Conservation (phyloP, 2,329 filamentous ascomycete species). For the Neopestalotiopsis clavispora region DNA sequence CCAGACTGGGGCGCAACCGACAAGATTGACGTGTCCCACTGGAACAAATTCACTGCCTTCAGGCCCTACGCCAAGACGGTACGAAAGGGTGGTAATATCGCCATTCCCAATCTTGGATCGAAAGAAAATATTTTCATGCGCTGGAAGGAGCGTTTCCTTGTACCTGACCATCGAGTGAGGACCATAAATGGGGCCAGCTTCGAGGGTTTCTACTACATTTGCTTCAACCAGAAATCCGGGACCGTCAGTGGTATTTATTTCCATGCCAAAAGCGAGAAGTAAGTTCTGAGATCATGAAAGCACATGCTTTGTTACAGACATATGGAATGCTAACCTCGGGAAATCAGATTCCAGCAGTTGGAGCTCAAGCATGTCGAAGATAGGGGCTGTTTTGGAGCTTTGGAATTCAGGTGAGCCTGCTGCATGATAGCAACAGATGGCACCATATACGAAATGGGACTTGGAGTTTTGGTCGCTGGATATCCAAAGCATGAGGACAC, state of each 20-base stretch:
- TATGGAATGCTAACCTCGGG: neutral
- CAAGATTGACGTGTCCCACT: slow-evolving; percentile 91
- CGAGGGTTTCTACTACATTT: slow-evolving; percentile 99
- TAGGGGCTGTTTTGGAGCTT: slow-evolving; percentile 79
- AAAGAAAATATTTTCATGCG: slow-evolving; percentile 96
- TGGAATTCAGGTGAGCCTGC: slow-evolving; percentile 76
- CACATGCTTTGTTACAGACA: too few relatives aligned
- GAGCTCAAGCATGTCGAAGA: slow-evolving; percentile 89
- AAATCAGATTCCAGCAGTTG: slow-evolving; percentile 82
- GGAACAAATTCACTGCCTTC: slow-evolving; percentile 89
- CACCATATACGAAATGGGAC: neutral
- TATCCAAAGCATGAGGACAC: neutral
- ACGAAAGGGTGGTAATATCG: slow-evolving; percentile 54
- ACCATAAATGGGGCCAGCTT: slow-evolving; percentile 95
- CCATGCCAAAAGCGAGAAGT: slow-evolving; percentile 98
- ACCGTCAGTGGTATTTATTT: slow-evolving; percentile 95
- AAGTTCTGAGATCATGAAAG: slow-evolving; percentile 42
- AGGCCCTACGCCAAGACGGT: slow-evolving; percentile 70
- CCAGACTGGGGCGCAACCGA: slow-evolving; percentile 90
- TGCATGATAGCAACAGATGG: neutral
- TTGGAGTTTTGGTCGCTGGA: neutral
- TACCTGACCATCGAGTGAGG: slow-evolving; percentile 89
- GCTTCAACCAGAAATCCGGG: slow-evolving; percentile 91
- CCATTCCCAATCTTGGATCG: slow-evolving; percentile 74
- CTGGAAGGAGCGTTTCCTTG: slow-evolving; percentile 98